These are phyloP conservation scores for Penicillium sp. DNA, from an alignment of 2,329 filamentous ascomycete genomes.

Conservation along the genomic window DNA sequence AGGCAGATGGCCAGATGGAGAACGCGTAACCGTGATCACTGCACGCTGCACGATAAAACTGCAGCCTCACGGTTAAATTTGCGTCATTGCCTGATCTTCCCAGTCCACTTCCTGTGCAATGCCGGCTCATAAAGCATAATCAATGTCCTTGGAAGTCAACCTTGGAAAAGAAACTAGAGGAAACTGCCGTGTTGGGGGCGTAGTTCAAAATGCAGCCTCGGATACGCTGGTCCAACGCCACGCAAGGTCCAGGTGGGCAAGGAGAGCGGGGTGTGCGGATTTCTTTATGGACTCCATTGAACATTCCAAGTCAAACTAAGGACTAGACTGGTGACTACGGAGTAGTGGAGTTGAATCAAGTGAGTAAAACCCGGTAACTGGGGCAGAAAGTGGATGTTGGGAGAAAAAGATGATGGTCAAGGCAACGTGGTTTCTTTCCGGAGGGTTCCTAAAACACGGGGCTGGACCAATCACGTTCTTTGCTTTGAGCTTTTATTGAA, in stretches of 20 bases:
- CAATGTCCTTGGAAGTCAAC: not conserved
- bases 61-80: constrained; percentile 5
- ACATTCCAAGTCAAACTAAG: not conserved
- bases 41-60: constrained; percentile 4
- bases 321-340: not conserved
- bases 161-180: not conserved
- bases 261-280: constrained; percentile 12
- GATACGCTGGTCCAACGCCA: constrained; percentile 18
- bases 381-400: not conserved
- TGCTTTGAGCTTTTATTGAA: not conserved
- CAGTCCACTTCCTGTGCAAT: not conserved
- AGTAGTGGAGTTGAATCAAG: constrained; percentile 4
- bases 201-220: constrained; percentile 14
- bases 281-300: constrained; percentile 9
- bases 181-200: not conserved
- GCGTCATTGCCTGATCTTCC: constrained; percentile 3
- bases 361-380: constrained; percentile 1
- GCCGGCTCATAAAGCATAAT: not conserved
- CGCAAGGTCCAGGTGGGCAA: constrained; percentile 16
- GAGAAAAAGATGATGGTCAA: constrained; percentile 4
- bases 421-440: constrained; percentile 1
- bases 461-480: constrained; percentile 5
- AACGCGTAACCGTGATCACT: constrained; percentile 8
- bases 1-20: not conserved
- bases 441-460: not conserved